Percentiles rank a stretch among this genome's conserved stretches.
Conservation (phyloP, 1,139 yeast genomes). For the Candida tunisiensis region DNA sequence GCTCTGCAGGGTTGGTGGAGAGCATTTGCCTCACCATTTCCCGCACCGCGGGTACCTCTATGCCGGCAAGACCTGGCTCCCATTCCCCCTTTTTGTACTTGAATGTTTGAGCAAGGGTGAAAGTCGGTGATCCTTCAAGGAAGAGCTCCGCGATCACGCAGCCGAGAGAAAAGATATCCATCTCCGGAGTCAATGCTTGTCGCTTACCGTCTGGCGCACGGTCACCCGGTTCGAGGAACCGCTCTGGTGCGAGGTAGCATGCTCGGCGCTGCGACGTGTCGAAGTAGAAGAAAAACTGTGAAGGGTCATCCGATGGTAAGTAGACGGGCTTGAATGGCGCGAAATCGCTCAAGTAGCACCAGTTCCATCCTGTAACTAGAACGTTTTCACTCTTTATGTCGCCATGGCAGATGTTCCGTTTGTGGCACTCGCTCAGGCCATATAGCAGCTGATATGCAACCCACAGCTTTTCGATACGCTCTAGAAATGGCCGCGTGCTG, state of each 20-base stretch:
- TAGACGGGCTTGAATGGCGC: conserved; percentile 71
- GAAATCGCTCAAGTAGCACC: conserved; percentile 73
- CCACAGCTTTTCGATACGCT: conserved; percentile 69
- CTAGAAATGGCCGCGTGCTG: conserved; percentile 72
- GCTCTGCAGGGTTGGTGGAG: conserved; percentile 36
- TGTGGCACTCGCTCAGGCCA: conserved; percentile 49
- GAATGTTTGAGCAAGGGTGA: conserved; percentile 74
- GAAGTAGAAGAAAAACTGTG: conserved; percentile 83
- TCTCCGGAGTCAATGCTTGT: conserved; percentile 36
- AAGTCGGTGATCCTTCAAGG: conserved; percentile 72
- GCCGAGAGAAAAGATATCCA: conserved; percentile 86
- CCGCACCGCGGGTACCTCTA: conserved; percentile 33
- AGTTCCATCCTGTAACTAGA: conserved; percentile 76
- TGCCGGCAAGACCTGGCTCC: conserved; percentile 39
- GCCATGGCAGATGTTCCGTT: conserved; percentile 54
- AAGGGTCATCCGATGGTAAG: conserved; percentile 87
- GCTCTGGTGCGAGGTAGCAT: conserved; percentile 90
- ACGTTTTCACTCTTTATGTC: conserved; percentile 86
- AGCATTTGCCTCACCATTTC: conserved; percentile 48
- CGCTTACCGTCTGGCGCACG: no score
- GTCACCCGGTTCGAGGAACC: conserved; percentile 30
- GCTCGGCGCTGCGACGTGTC: conserved; percentile 77
- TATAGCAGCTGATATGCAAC: conserved; percentile 61
- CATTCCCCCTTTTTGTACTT: conserved; percentile 61
- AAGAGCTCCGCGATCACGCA: conserved; percentile 87